These are phyloP conservation scores for Nitzschia sp. DNA, from an alignment of 108 stramenopile species.

Conservation along the genomic window DNA sequence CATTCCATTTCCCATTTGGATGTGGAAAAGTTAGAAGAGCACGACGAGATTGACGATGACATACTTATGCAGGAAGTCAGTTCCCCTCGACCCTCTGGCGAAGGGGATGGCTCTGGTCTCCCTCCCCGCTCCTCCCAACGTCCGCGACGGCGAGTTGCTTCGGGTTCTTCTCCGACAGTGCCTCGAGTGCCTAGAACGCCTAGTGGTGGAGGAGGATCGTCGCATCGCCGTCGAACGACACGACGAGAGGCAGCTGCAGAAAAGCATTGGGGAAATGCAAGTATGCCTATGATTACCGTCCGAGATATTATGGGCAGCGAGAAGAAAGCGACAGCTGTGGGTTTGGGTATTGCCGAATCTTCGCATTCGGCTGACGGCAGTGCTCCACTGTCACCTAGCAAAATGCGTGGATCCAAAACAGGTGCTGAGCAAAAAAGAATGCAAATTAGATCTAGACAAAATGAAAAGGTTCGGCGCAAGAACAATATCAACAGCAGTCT, in stretches of 20 bases:
- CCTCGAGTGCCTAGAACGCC: neutral
- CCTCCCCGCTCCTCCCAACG: neutral
- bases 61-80: neutral
- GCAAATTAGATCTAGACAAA: slow-evolving; percentile 9
- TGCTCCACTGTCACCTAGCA: neutral
- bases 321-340: slow-evolving; percentile 14
- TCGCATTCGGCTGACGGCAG: neutral
- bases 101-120: neutral
- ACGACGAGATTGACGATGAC: slow-evolving; percentile 10
- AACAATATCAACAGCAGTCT: slow-evolving; percentile 18
- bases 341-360: neutral
- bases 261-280: slow-evolving; percentile 12
- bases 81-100: neutral
- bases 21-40: neutral
- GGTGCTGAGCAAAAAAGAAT: slow-evolving; percentile 12
- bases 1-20: no score
- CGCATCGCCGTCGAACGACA: slow-evolving; percentile 2
- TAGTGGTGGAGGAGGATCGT: slow-evolving; percentile 1
- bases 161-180: neutral
- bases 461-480: slow-evolving; percentile 12
- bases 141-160: slow-evolving; percentile 3
- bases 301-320: slow-evolving; percentile 24
- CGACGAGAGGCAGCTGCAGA: slow-evolving; percentile 10
- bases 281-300: slow-evolving; percentile 9
- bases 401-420: neutral